These are phyloP conservation scores for Crithidia brevicula DNA, from an alignment of 208 protist species.

Conservation along the genomic window DNA sequence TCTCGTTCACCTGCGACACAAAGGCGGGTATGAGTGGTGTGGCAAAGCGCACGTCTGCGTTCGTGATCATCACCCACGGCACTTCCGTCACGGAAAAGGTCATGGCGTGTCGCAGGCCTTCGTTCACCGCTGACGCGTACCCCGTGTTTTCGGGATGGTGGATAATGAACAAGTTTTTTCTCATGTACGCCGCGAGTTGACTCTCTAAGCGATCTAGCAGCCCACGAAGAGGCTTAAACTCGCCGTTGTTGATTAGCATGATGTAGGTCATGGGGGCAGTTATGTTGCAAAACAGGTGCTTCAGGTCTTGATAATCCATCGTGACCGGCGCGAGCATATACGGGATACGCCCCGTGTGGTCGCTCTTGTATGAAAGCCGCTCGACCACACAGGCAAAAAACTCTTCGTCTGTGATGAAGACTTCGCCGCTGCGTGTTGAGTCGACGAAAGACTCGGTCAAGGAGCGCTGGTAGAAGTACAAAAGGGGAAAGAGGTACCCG, in stretches of 20 bases:
- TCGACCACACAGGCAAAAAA: conserved; percentile 28
- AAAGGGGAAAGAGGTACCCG: conserved; percentile 8
- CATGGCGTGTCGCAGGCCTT: conserved; percentile 33
- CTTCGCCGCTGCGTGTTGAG: conserved; percentile 21
- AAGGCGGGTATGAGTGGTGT: conserved; percentile 18
- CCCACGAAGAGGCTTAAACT: conserved; percentile 16
- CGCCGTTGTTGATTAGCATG: conserved; percentile 45
- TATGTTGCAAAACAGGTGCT: conserved; percentile 42
- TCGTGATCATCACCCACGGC: conserved; percentile 45
- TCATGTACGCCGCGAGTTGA: not conserved
- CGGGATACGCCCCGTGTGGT: conserved; percentile 24
- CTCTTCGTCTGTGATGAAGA: conserved; percentile 21
- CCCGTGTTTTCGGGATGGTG: conserved; percentile 36
- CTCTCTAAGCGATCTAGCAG: conserved; percentile 18
- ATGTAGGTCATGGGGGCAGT: conserved; percentile 38
- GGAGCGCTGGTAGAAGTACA: conserved; percentile 3
- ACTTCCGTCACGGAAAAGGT: conserved; percentile 25
- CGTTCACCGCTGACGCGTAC: conserved; percentile 38
- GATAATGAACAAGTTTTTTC: conserved; percentile 23
- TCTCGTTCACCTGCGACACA: conserved; percentile 2
- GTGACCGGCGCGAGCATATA: conserved; percentile 41
- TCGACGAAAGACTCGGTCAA: conserved; percentile 7
- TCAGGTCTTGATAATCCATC: conserved; percentile 44
- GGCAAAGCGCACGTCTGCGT: conserved; percentile 44
- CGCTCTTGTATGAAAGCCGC: conserved; percentile 20